Conservation (phyloP, 495 filamentous ascomycete genomes). For the Evernia prunastri region DNA sequence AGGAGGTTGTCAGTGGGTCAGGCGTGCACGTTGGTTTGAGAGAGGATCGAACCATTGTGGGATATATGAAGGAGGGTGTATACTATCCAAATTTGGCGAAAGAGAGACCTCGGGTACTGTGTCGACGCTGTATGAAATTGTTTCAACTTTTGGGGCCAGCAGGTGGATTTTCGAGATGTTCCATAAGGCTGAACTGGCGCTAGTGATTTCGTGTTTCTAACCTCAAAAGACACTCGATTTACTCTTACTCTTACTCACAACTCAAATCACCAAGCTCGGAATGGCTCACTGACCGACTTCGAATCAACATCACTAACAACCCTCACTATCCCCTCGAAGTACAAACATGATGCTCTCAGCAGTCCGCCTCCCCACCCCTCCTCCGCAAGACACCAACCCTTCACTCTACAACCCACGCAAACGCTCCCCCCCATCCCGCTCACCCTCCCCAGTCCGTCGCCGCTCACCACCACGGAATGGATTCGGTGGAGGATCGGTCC, state of each 20-base stretch:
- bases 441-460: slow-evolving; percentile 57
- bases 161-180: not conserved
- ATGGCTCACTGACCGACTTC: not conserved
- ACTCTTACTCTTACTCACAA: no score
- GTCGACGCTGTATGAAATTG: not conserved
- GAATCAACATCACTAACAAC: not conserved
- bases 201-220: not conserved
- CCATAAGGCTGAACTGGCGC: not conserved
- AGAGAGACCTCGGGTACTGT: not conserved
- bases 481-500: slow-evolving; percentile 32
- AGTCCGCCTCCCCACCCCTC: slow-evolving; percentile 61
- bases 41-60: slow-evolving; percentile 11
- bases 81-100: not conserved
- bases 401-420: slow-evolving; percentile 50
- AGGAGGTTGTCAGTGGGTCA: not conserved
- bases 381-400: slow-evolving; percentile 47
- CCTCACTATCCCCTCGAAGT: not conserved
- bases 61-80: slow-evolving; percentile 17
- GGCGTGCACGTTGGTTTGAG: not conserved
- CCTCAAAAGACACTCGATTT: no score
- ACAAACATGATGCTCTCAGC: slow-evolving; percentile 52
- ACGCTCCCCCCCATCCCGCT: slow-evolving; percentile 56
- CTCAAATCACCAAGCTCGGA: not conserved
- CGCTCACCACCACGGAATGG: slow-evolving; percentile 48
- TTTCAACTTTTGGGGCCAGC: not conserved